Evolutionary conservation across 257 asterid species (phyloP), one percentile per base, ranked within the genome.

Genomic region (Lithospermum erythrorhizon): DNA sequence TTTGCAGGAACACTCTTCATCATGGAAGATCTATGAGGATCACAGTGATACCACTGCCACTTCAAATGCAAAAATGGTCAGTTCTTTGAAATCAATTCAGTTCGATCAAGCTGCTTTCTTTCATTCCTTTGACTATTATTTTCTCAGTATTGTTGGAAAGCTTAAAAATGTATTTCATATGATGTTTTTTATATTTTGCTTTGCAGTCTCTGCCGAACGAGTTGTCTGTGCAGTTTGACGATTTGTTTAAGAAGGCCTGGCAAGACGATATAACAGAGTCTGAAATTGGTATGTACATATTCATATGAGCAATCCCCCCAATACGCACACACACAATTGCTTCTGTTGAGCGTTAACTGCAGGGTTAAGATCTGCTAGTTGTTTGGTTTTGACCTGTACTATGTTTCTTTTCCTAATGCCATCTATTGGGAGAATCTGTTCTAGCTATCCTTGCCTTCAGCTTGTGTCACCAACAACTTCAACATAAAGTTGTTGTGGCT

Each of bases 191-290:
- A 70, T 57, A 57, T 53, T 30, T 68, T 53, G 71, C 59, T 64
- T 66, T 64, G 53, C 58, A 58, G 59, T 13, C 47, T 73, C 73
- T 76, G 95, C 94, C 86, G 95, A 81, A 81, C 51, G 90, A 84
- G 65, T 78, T 88, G 62, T 88, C 97, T 7, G 81, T 91, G 84
- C 95, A 86, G 80, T 84, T 91, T 63, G 98, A 91, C 78, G 97
- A 84, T 75, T 78, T 91, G 69, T 91, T 91, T 81, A 84, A 80
- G 82, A 88, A 81, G 74, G 95, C 95, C 64, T 91, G 98, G 98
- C 95, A 88, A 72, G 94, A 79, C 71, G 98, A 87, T 75, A 78
- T 57, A 70, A 54, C 68, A 61, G 70, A 71, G 56, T 72, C 67
- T 57, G 62, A 63, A 74, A 84, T 82, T 69, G 98, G 96, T 90